A percentile compares a stretch with the other conserved stretches of the same genome.
phyloP scores from a whole-genome alignment of 2,329 filamentous ascomycete species.

The Fusarium burgessii region DNA sequence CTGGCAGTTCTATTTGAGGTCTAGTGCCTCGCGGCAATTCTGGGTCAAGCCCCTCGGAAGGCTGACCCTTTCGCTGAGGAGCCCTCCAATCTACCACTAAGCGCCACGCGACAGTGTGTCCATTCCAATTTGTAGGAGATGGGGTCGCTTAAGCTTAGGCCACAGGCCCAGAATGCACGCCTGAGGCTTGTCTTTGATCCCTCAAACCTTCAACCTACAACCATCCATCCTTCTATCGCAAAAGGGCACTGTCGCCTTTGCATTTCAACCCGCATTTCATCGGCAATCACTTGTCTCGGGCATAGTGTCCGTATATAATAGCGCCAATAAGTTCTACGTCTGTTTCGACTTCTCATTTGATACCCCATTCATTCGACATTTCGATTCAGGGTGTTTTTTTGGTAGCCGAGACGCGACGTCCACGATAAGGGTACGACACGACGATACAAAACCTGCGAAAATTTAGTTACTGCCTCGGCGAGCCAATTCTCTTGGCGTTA shows the following conservation, averaged over 20 bases:
- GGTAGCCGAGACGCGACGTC: conserved; percentile 28
- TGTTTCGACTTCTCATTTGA: conserved; percentile 11
- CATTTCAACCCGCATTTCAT: conserved; percentile 21
- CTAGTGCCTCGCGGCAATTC: conserved; percentile 39
- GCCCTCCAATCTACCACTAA: conserved; percentile 25
- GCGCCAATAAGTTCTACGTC: conserved; percentile 12
- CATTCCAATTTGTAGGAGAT: conserved; percentile 37
- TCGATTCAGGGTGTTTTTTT: conserved; percentile 6
- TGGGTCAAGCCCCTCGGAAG: conserved; percentile 16
- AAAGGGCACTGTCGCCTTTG: conserved; percentile 31
- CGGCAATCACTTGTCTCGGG: conserved; percentile 1
- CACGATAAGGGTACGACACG: conserved; percentile 11
- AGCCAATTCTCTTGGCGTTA: not conserved
- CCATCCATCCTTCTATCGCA: conserved; percentile 24
- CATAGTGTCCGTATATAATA: conserved; percentile 3
- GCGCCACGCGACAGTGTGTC: conserved; percentile 37
- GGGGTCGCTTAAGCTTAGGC: conserved; percentile 26
- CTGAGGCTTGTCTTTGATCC: conserved; percentile 29
- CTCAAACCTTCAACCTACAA: conserved; percentile 38
- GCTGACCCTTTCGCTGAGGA: conserved; percentile 5
- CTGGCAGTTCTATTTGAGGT: conserved; percentile 15
- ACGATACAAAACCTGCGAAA: conserved; percentile 17
- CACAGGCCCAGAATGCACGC: conserved; percentile 17
- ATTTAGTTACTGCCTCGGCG: conserved; percentile 1
- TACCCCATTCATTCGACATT: conserved; percentile 11